Evolutionary conservation across 129 eudicot species (phyloP).

Genomic region (Arctium minus): DNA sequence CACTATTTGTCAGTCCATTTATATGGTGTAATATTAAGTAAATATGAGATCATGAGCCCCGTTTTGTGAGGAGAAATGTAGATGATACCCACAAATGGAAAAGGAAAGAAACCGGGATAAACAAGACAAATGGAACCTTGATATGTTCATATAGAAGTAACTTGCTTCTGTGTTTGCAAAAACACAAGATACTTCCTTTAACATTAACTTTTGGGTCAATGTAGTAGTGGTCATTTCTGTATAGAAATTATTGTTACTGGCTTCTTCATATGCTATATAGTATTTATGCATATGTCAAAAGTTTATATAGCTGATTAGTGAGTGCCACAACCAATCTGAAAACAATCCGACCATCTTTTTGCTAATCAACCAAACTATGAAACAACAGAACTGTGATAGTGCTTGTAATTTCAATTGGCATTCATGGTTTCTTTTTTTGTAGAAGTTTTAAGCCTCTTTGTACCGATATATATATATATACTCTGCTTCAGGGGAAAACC

Average conservation of each 20-base stretch:
- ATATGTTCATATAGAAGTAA: neutral
- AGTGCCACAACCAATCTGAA: neutral
- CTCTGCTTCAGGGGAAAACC: too few relatives aligned
- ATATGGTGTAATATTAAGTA: neutral
- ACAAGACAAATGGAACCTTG: neutral
- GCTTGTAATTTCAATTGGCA: neutral
- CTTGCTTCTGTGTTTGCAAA: neutral
- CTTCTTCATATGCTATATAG: neutral
- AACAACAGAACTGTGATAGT: neutral
- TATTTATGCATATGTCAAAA: neutral
- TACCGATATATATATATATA: neutral
- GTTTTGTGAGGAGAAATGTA: neutral
- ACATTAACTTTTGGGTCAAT: neutral
- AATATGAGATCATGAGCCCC: neutral
- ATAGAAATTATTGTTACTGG: neutral
- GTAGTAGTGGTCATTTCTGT: neutral
- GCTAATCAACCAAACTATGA: neutral
- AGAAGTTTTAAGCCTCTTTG: neutral
- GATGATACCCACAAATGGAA: neutral
- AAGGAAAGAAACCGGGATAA: neutral
- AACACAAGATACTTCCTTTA: neutral
- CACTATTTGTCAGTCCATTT: neutral
- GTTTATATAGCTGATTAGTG: neutral
- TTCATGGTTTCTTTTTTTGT: neutral
- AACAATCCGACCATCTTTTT: neutral